Percentiles rank a stretch among this genome's conserved stretches.
phyloP scores from a whole-genome alignment of 2,329 filamentous ascomycete genomes.

The Nectriaceae sp. region DNA sequence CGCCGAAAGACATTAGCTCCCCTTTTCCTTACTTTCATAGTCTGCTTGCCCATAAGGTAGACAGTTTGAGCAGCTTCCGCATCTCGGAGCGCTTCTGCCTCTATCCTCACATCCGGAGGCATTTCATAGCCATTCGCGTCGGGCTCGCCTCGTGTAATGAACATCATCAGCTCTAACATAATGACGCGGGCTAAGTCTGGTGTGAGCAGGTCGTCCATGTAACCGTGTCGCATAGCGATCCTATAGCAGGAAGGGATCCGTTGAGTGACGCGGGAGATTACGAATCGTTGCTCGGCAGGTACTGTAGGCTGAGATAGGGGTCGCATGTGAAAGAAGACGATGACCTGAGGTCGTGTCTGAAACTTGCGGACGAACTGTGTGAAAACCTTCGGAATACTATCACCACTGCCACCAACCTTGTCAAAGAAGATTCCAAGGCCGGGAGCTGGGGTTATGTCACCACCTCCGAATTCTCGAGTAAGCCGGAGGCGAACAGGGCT shows the following conservation, averaged over 20 bases:
- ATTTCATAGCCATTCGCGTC: slow-evolving; percentile 25
- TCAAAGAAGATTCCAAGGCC: slow-evolving; percentile 77
- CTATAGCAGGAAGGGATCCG: slow-evolving; percentile 65
- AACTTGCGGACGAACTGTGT: slow-evolving; percentile 75
- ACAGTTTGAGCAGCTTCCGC: slow-evolving; percentile 52
- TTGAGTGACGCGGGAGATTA: slow-evolving; percentile 42
- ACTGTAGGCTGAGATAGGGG: slow-evolving; percentile 61
- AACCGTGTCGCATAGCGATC: slow-evolving; percentile 70
- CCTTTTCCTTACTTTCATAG: slow-evolving; percentile 48
- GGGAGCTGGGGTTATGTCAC: slow-evolving; percentile 47
- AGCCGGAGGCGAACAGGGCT: slow-evolving; percentile 29
- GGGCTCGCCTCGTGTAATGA: slow-evolving; percentile 41
- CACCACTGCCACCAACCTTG: slow-evolving; percentile 69
- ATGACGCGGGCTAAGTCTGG: slow-evolving; percentile 59
- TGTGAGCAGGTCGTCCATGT: slow-evolving; percentile 70
- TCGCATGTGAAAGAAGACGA: slow-evolving; percentile 75
- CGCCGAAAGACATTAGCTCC: slow-evolving; percentile 40
- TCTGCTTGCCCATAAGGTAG: slow-evolving; percentile 63
- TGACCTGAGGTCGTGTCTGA: slow-evolving; percentile 64
- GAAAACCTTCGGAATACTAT: slow-evolving; percentile 46
- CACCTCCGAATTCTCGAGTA: slow-evolving; percentile 43
- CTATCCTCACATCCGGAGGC: slow-evolving; percentile 31
- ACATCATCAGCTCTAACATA: slow-evolving; percentile 61
- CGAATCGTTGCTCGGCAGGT: slow-evolving; percentile 48
- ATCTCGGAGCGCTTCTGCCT: slow-evolving; percentile 45